phyloP scores from a whole-genome alignment of 2,329 filamentous ascomycete genomes.

The Acephala macrosclerotiorum region DNA sequence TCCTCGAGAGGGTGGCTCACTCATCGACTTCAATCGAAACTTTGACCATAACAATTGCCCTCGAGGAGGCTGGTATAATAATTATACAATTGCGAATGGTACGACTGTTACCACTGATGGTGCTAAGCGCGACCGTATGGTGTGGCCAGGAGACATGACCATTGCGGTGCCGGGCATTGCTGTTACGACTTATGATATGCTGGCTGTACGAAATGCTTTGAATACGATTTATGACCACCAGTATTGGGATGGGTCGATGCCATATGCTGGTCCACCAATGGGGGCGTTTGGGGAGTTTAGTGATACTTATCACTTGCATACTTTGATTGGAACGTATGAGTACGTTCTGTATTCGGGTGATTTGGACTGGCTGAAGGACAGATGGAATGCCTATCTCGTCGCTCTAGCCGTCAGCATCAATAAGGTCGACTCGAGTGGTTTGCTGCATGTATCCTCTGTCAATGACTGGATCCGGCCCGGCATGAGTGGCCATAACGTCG shows the following conservation, averaged over 20 bases:
- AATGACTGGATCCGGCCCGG: conserved; percentile 42
- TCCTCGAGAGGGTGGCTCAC: conserved; percentile 45
- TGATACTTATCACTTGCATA: conserved; percentile 66
- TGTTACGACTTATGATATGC: conserved; percentile 60
- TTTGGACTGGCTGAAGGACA: conserved; percentile 53
- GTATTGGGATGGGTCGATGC: conserved; percentile 52
- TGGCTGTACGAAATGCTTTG: conserved; percentile 56
- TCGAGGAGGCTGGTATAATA: conserved; percentile 43
- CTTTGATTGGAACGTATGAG: conserved; percentile 64
- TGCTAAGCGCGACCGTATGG: conserved; percentile 64
- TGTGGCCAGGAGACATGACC: conserved; percentile 70
- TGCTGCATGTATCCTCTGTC: conserved; percentile 38
- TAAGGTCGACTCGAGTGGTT: conserved; percentile 52
- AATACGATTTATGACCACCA: conserved; percentile 53
- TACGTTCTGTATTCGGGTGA: conserved; percentile 66
- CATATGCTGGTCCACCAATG: conserved; percentile 59
- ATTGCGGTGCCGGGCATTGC: conserved; percentile 62
- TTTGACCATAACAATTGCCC: conserved; percentile 43
- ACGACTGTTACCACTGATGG: conserved; percentile 53
- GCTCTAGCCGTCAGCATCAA: conserved; percentile 54
- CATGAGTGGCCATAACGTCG: conserved; percentile 43
- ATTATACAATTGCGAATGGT: conserved; percentile 44
- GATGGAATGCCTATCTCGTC: conserved; percentile 57
- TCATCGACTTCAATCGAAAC: conserved; percentile 46
- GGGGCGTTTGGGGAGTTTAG: conserved; percentile 51